Conservation (phyloP, 108 stramenopile species). For the Stephanodiscus minutulus region DNA sequence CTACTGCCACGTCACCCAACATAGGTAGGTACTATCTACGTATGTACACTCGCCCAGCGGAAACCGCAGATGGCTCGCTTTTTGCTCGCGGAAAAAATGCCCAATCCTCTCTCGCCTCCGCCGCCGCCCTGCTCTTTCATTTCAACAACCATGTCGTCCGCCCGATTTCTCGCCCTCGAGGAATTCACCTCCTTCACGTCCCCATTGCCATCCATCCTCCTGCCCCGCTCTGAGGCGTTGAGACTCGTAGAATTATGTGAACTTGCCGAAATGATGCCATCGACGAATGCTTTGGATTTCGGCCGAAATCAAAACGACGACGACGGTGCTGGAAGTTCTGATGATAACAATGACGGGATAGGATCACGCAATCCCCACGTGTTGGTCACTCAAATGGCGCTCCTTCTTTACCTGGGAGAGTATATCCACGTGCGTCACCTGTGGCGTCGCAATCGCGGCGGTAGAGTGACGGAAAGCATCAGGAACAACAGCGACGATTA, state of each 20-base stretch:
- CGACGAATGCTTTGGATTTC: slow-evolving; percentile 4
- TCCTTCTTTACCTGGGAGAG: slow-evolving; percentile 47
- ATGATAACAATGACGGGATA: slow-evolving; percentile 1
- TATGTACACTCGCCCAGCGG: no score
- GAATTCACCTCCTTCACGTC: slow-evolving; percentile 10
- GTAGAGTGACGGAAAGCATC: neutral
- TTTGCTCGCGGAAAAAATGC: no score
- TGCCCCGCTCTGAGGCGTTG: slow-evolving; percentile 28
- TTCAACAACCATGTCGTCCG: slow-evolving; percentile 10
- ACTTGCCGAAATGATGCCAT: slow-evolving; percentile 38
- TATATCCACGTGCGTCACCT: slow-evolving; percentile 49
- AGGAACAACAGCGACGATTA: slow-evolving; percentile 16
- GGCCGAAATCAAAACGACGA: neutral
- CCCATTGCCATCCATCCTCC: slow-evolving; percentile 26
- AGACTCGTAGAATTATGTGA: slow-evolving; percentile 38
- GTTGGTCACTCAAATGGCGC: slow-evolving; percentile 47
- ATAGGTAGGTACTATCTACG: no score
- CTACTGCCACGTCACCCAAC: no score
- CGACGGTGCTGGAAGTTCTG: neutral
- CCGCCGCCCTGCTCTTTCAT: no score
- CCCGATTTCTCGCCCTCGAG: slow-evolving; percentile 7
- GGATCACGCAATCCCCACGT: slow-evolving; percentile 5
- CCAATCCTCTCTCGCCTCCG: no score
- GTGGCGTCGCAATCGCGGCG: slow-evolving; percentile 25
- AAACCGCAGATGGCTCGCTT: no score